Evolutionary conservation across 306 rosid species (phyloP).

Genomic region (Fragaria vesca): DNA sequence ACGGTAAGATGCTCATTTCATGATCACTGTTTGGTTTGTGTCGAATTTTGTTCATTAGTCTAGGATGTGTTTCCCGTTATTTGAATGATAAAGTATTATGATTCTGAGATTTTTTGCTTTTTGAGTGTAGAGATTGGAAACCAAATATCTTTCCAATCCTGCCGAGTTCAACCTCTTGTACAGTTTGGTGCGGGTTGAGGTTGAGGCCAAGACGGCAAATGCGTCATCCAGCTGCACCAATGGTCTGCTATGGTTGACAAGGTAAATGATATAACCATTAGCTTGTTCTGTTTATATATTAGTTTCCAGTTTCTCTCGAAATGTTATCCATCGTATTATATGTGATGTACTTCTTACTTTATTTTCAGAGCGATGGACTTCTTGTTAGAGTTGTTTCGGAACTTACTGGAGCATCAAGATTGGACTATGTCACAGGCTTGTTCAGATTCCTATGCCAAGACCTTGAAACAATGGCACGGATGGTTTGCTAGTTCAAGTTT

Average conservation of each 20-base stretch:
- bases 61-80: neutral
- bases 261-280: slow-evolving; percentile 34
- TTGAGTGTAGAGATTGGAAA: slow-evolving; percentile 74
- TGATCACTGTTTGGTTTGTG: neutral
- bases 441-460: slow-evolving; percentile 79
- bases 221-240: slow-evolving; percentile 93
- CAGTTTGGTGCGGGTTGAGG: slow-evolving; percentile 73
- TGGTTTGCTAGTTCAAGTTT: slow-evolving; percentile 97
- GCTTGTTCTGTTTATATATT: too few species aligned
- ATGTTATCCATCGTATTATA: neutral
- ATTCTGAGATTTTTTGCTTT: slow-evolving; percentile 28
- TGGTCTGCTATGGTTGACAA: slow-evolving; percentile 99
- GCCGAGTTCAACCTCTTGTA: slow-evolving; percentile 59
- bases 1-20: slow-evolving; percentile 39
- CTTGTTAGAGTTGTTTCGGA: slow-evolving; percentile 79
- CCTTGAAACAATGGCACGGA: slow-evolving; percentile 95
- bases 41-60: neutral
- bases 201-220: slow-evolving; percentile 76
- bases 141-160: slow-evolving; percentile 60
- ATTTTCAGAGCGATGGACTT: slow-evolving; percentile 94
- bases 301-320: neutral
- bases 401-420: slow-evolving; percentile 76
- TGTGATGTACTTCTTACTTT: neutral
- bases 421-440: slow-evolving; percentile 97
- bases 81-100: slow-evolving; percentile 18